phyloP scores from a whole-genome alignment of 139 green algal genomes.

The Nannochloris sp. region DNA sequence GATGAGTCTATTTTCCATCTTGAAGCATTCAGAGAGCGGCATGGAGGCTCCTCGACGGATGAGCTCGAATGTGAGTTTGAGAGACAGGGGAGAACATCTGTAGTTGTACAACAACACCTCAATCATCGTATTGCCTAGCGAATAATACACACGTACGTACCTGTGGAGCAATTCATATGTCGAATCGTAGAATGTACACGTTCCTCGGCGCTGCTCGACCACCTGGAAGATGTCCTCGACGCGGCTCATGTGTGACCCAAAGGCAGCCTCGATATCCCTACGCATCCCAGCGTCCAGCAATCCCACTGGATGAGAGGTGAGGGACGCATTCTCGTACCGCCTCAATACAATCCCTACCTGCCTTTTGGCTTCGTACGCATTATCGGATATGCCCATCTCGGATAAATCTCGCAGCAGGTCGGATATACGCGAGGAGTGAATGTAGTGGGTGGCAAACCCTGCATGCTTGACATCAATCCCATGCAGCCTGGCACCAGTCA shows the following conservation, averaged over 20 bases:
- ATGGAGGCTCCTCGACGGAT: slow-evolving; percentile 17
- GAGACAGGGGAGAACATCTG: slow-evolving; percentile 29
- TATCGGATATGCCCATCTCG: background rate
- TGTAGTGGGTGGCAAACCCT: slow-evolving; percentile 77
- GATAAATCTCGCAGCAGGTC: slow-evolving; percentile 24
- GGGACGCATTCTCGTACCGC: too few species aligned
- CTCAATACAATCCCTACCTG: background rate
- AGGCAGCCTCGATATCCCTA: too few species aligned
- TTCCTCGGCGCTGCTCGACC: too few species aligned
- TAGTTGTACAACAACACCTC: background rate
- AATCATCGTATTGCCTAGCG: background rate
- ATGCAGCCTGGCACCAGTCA: slow-evolving; percentile 70
- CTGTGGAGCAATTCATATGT: too few species aligned
- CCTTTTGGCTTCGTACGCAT: background rate
- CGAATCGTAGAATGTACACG: too few species aligned
- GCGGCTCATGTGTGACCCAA: too few species aligned
- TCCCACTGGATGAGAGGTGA: too few species aligned
- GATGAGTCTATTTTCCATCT: slow-evolving; percentile 48
- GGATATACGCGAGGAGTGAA: slow-evolving; percentile 45
- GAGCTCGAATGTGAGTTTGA: slow-evolving; percentile 34
- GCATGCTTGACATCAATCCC: slow-evolving; percentile 53
- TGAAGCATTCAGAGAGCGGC: slow-evolving; percentile 45
- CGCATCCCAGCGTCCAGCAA: too few species aligned
- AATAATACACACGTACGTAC: too few species aligned
- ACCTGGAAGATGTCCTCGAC: too few species aligned